These are phyloP conservation scores for Hordeum vulgare DNA, from an alignment of 176 grass and related monocot genomes.

Conservation along the genomic window DNA sequence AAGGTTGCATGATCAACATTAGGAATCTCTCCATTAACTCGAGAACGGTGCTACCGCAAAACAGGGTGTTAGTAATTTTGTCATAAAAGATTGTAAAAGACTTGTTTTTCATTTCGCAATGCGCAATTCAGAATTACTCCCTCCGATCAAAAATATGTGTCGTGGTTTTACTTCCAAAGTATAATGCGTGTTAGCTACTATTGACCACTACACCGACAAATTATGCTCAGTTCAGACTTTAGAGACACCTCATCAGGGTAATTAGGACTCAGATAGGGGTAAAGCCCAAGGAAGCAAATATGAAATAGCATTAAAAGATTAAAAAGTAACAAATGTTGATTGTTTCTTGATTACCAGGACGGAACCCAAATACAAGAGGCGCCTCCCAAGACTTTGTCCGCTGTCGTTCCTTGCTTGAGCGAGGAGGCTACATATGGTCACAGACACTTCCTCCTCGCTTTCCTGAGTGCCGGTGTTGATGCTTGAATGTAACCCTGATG, in stretches of 20 bases:
- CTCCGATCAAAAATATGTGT: no score
- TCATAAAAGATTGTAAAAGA: conserved; percentile 4
- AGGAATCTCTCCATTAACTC: conserved; percentile 87
- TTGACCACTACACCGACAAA: not conserved
- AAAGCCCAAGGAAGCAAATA: conserved; percentile 4
- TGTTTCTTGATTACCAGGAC: conserved; percentile 46
- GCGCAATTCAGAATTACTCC: not conserved
- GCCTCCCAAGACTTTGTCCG: conserved; percentile 63
- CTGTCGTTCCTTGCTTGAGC: conserved; percentile 68
- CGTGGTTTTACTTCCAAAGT: no score
- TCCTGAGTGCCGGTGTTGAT: conserved; percentile 72
- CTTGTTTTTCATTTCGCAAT: not conserved
- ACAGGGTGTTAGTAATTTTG: conserved; percentile 6
- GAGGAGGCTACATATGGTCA: conserved; percentile 88
- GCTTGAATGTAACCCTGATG: no score
- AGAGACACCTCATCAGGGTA: not conserved
- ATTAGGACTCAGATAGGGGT: not conserved
- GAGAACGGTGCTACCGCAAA: conserved; percentile 68
- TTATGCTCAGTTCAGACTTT: not conserved
- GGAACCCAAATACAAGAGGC: conserved; percentile 77
- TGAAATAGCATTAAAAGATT: not conserved
- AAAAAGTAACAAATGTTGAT: not conserved
- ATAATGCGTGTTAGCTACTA: not conserved
- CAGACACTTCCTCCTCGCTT: conserved; percentile 55
- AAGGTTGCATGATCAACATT: conserved; percentile 79